phyloP scores from a whole-genome alignment of 2,329 filamentous ascomycete genomes.

The Hymenoscyphus linearis region DNA sequence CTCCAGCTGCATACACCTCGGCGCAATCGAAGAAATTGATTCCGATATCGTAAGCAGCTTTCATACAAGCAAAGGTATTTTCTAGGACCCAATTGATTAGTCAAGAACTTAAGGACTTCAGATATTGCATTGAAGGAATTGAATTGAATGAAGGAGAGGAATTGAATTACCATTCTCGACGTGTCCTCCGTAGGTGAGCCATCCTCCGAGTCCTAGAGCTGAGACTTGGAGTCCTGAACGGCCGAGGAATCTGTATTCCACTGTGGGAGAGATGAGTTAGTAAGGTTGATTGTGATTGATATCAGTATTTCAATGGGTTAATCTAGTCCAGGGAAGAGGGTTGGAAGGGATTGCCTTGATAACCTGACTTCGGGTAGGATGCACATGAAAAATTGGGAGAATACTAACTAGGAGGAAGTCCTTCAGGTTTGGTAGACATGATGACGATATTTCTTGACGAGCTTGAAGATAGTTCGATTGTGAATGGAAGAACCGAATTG shows the following conservation, averaged over 20 bases:
- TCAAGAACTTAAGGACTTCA: neutral
- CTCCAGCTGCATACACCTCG: slow-evolving; percentile 47
- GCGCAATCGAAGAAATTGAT: slow-evolving; percentile 56
- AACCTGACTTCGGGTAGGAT: too few relatives aligned
- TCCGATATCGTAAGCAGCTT: slow-evolving; percentile 51
- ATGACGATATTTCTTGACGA: too few relatives aligned
- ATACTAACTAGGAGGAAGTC: too few relatives aligned
- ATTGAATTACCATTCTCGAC: slow-evolving; percentile 54
- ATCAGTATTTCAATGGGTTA: too few relatives aligned
- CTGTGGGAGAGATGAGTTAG: slow-evolving; percentile 33
- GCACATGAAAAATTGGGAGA: too few relatives aligned
- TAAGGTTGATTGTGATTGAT: too few relatives aligned
- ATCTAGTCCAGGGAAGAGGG: too few relatives aligned
- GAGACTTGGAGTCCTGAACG: slow-evolving; percentile 70
- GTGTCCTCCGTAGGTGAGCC: slow-evolving; percentile 72
- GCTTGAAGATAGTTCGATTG: too few relatives aligned
- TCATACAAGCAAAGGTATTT: slow-evolving; percentile 55
- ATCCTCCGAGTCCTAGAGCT: slow-evolving; percentile 64
- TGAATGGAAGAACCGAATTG: too few relatives aligned
- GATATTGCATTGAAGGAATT: neutral
- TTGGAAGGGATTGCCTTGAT: too few relatives aligned
- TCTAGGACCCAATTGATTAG: slow-evolving; percentile 38
- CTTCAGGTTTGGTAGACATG: too few relatives aligned
- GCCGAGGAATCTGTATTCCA: slow-evolving; percentile 69
- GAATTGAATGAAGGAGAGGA: too few relatives aligned